Evolutionary conservation across 2,329 filamentous ascomycete species (phyloP).

Genomic region (Tolypocladium endophyticum): DNA sequence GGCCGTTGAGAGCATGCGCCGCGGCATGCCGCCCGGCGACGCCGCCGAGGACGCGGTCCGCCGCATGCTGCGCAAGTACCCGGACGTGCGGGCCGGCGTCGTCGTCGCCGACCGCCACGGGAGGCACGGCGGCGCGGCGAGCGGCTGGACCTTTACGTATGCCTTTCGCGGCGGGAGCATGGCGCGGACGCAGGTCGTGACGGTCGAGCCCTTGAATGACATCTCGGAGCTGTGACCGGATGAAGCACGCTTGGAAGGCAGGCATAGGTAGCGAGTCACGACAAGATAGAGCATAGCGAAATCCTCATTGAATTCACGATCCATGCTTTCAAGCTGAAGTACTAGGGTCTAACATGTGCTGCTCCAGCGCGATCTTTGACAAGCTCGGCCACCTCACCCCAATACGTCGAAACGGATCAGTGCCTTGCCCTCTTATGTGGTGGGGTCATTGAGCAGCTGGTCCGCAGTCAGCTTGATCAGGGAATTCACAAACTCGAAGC

Average conservation of each 20-base stretch:
- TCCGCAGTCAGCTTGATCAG: no score
- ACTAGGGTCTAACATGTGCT: no score
- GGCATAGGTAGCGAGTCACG: neutral
- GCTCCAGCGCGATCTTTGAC: no score
- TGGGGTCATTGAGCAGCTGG: no score
- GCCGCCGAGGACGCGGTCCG: conserved; percentile 40
- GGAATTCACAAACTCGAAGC: no score
- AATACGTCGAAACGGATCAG: no score
- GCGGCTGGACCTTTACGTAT: conserved; percentile 46
- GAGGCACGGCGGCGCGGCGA: conserved; percentile 38
- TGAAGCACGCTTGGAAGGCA: neutral
- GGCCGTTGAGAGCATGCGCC: conserved; percentile 41
- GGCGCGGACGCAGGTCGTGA: conserved; percentile 32
- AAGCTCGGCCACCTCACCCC: no score
- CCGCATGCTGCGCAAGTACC: conserved; percentile 38
- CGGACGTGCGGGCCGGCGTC: conserved; percentile 33
- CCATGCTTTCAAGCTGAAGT: neutral
- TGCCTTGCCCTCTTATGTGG: no score
- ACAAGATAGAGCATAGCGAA: neutral
- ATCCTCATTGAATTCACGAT: neutral
- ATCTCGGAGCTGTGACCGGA: neutral
- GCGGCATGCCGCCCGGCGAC: conserved; percentile 33
- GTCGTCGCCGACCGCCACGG: conserved; percentile 40
- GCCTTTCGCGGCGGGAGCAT: conserved; percentile 36
- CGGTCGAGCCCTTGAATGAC: conserved; percentile 16